Base-by-base conservation (phyloP, 1,284 basidiomycete species). In the Calocybe gambosa region DNA sequence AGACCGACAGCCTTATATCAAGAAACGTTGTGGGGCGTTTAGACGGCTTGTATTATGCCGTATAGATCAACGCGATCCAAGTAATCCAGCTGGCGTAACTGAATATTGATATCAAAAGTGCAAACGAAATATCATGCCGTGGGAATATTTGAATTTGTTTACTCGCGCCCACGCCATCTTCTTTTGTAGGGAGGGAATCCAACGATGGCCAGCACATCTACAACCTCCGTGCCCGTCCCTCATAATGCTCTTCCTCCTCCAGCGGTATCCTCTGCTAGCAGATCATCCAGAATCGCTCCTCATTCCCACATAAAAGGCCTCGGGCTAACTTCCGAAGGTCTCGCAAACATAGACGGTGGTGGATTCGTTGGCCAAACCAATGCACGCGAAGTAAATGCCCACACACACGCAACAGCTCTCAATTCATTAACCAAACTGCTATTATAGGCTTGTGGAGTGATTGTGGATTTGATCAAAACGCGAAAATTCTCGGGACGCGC, bases 251-350 rank as follows among this genome's bases (percentile, higher is more conserved):
- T 84, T 2, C 77, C 82, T 0, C 83, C 85, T 0, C 83, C 83
- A 0, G 71, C 82, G 7, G 69, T 75, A 2, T 63, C 77, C 0
- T 74, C 81, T 13, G 73, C 78, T 0, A 71, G 74, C n/a, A 75
- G 85, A n/a, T 80, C 85, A 0, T 86, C 86, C n/a, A 78, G 91
- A 34, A 90, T 95, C 43, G 90, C 92, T 0, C 85, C 89, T 2
- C 93, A 95, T 62, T 94, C 91, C 0, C 93, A 95, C 63, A 95
- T 95, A 67, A 96, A 95, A 70, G 95, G 94, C 8, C 85, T 99
- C 16, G 95, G 96, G 5, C 73, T 99, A 43, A 86, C 80, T 31
- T 69, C 88, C 43, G 92, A 97, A 54, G 95, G 95, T 1, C 75
- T 76, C 45, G 94, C 93, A 0, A 71, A 75, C 31, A 65, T 74